phyloP scores from a whole-genome alignment of 2,329 filamentous ascomycete species.

The Fusarium pseudonygamai region DNA sequence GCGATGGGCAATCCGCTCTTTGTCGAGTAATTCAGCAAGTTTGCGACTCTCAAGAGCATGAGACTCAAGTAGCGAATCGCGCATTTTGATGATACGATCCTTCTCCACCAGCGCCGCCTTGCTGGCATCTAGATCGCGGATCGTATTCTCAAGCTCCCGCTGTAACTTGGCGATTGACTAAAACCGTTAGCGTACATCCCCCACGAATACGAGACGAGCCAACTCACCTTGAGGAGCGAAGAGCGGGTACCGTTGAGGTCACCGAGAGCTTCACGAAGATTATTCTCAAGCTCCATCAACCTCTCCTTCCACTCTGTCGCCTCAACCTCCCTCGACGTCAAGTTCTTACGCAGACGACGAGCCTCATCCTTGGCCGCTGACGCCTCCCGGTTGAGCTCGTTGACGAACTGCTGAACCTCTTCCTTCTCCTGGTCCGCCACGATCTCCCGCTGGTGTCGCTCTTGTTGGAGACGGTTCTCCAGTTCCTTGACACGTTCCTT shows the following conservation, averaged over 20 bases:
- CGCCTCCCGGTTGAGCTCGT: constrained; percentile 88
- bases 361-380: constrained; percentile 86
- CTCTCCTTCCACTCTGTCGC: constrained; percentile 91
- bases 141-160: constrained; percentile 84
- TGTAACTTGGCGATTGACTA: constrained; percentile 88
- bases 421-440: constrained; percentile 91
- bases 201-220: neutral
- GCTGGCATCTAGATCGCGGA: constrained; percentile 81
- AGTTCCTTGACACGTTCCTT: constrained; percentile 79
- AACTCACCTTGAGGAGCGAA: constrained; percentile 78
- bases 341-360: constrained; percentile 80
- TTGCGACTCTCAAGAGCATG: constrained; percentile 88
- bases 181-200: constrained; percentile 22
- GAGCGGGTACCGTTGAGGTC: constrained; percentile 88
- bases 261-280: constrained; percentile 85
- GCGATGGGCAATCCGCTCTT: constrained; percentile 84
- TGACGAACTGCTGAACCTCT: constrained; percentile 91
- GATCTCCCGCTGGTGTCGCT: constrained; percentile 86
- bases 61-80: constrained; percentile 87
- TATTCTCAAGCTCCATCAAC: constrained; percentile 88
- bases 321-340: constrained; percentile 87
- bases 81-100: constrained; percentile 87
- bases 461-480: constrained; percentile 78
- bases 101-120: constrained; percentile 87
- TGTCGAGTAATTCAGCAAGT: constrained; percentile 87